Evolutionary conservation across 345 rosid genomes (phyloP).

Genomic region (Rhodamnia argentea): DNA sequence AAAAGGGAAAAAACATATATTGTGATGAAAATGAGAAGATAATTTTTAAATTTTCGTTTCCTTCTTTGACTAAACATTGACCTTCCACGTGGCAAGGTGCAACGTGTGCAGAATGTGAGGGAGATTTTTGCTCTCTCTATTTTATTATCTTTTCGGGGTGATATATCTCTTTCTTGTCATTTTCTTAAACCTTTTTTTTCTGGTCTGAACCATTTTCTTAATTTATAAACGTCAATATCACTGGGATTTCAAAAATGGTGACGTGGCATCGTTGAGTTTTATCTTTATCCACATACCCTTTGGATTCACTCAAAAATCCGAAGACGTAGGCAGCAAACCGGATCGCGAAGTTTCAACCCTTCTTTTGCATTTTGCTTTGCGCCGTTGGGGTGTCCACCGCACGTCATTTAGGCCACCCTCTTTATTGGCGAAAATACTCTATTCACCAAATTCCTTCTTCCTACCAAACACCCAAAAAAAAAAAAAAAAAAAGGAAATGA

Average conservation of each 20-base stretch:
- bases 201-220: neutral
- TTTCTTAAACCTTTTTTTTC: no score
- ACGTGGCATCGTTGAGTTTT: neutral
- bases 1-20: neutral
- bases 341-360: neutral
- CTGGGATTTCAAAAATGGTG: neutral
- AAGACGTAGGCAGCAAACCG: neutral
- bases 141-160: neutral
- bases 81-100: neutral
- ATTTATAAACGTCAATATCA: neutral
- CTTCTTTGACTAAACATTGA: neutral
- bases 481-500: accelerated
- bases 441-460: neutral
- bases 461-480: neutral
- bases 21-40: neutral
- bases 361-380: neutral
- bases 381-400: neutral
- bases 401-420: neutral
- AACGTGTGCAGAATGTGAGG: neutral
- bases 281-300: neutral
- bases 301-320: neutral
- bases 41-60: neutral
- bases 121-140: neutral
- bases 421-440: neutral
- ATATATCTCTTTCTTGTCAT: neutral